A percentile compares a stretch with the other conserved stretches of the same genome.
phyloP scores from a whole-genome alignment of 768 basidiomycete genomes.

The Bullera alba region DNA sequence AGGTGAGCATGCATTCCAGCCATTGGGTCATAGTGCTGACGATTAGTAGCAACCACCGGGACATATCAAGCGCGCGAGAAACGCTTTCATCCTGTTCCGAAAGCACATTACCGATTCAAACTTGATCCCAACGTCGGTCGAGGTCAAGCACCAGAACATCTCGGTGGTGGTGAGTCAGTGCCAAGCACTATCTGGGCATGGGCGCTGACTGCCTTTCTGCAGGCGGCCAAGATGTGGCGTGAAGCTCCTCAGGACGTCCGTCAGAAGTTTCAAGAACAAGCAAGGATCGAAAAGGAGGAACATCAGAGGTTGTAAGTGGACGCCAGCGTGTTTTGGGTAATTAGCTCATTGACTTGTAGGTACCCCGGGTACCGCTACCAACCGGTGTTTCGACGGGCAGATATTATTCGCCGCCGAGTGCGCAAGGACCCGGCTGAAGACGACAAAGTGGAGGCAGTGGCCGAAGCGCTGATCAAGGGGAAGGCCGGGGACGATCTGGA shows the following conservation, averaged over 20 bases:
- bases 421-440: conserved; percentile 44
- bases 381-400: conserved; percentile 40
- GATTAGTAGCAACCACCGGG: conserved; percentile 40
- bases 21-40: not conserved
- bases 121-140: conserved; percentile 42
- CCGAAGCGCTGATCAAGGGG: conserved; percentile 42
- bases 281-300: conserved; percentile 44
- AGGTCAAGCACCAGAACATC: conserved; percentile 47
- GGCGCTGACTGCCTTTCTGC: not conserved
- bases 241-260: conserved; percentile 43
- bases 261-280: conserved; percentile 41
- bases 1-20: conserved; percentile 14
- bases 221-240: conserved; percentile 46
- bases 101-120: conserved; percentile 46
- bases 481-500: conserved; percentile 39
- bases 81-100: conserved; percentile 47
- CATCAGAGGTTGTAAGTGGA: conserved; percentile 37
- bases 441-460: conserved; percentile 46
- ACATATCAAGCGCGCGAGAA: conserved; percentile 46
- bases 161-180: conserved; percentile 39
- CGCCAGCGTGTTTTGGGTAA: not conserved
- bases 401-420: conserved; percentile 44
- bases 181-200: not conserved
- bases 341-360: conserved; percentile 7
- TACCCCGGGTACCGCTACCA: conserved; percentile 46